Percentiles rank a stretch among this genome's conserved stretches.
Evolutionary conservation across 805 yeast species (phyloP).

Genomic region (Nakazawaea ishiwadae): DNA sequence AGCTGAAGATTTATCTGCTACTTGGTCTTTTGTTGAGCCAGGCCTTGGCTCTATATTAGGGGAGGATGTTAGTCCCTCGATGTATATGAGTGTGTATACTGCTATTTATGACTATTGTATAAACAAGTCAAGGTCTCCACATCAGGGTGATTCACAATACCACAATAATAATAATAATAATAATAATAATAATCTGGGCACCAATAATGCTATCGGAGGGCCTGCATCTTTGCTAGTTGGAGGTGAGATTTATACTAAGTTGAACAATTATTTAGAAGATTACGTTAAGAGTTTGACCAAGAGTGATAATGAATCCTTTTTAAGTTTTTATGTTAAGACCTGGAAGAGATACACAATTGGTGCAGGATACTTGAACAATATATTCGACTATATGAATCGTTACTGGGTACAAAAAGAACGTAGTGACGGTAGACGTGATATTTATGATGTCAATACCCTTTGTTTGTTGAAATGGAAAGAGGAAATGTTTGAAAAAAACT

Average conservation of each 20-base stretch:
- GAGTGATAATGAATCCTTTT: slow-evolving; percentile 58
- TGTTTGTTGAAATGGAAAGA: slow-evolving; percentile 87
- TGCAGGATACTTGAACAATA: slow-evolving; percentile 86
- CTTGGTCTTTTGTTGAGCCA: slow-evolving; percentile 79
- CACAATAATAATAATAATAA: slow-evolving; percentile 16
- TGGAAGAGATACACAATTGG: slow-evolving; percentile 92
- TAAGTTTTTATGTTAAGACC: slow-evolving; percentile 77
- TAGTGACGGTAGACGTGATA: slow-evolving; percentile 84
- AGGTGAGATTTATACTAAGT: slow-evolving; percentile 75
- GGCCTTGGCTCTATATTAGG: slow-evolving; percentile 69
- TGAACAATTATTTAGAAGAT: slow-evolving; percentile 58
- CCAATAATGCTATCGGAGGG: slow-evolving; percentile 21
- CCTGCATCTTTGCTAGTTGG: slow-evolving; percentile 57
- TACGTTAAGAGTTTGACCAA: slow-evolving; percentile 51
- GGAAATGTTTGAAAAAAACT: slow-evolving; percentile 67
- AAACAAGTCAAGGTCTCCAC: slow-evolving; percentile 57
- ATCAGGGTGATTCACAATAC: slow-evolving; percentile 19
- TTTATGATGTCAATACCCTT: slow-evolving; percentile 87
- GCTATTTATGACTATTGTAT: slow-evolving; percentile 93
- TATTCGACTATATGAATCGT: slow-evolving; percentile 91
- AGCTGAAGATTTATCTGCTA: slow-evolving; percentile 58
- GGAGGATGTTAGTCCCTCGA: slow-evolving; percentile 58
- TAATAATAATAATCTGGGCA: too few relatives aligned
- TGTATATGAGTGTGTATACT: slow-evolving; percentile 89
- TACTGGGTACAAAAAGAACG: slow-evolving; percentile 98